These are phyloP conservation scores for Alternaria ethzedia DNA, from an alignment of 2,329 filamentous ascomycete species.

Conservation along the genomic window DNA sequence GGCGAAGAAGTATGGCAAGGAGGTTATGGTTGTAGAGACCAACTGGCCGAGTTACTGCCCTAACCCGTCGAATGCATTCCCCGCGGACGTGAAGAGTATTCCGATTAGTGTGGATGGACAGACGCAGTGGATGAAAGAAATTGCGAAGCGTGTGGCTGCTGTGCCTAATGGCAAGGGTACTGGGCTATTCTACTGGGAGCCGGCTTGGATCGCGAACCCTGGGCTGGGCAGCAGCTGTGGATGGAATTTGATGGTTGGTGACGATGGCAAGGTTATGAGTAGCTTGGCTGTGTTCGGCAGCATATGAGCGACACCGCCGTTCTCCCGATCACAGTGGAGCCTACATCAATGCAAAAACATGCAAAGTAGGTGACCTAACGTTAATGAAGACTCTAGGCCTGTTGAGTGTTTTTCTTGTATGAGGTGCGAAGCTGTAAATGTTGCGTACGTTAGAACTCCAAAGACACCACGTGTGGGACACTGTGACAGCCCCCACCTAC, in stretches of 20 bases:
- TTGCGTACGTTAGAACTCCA: neutral
- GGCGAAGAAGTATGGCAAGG: slow-evolving; percentile 67
- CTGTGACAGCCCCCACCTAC: neutral
- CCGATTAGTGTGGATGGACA: slow-evolving; percentile 70
- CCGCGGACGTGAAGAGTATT: slow-evolving; percentile 64
- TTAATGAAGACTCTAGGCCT: too few species aligned
- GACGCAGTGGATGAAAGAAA: slow-evolving; percentile 64
- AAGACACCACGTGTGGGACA: neutral
- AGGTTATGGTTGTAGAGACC: slow-evolving; percentile 72
- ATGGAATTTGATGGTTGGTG: slow-evolving; percentile 68
- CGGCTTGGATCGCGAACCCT: slow-evolving; percentile 71
- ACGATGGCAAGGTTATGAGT: slow-evolving; percentile 60
- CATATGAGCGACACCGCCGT: slow-evolving; percentile 36
- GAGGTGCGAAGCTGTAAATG: slow-evolving; percentile 6
- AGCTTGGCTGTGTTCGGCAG: slow-evolving; percentile 63
- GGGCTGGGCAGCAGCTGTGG: slow-evolving; percentile 69
- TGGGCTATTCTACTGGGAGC: slow-evolving; percentile 77
- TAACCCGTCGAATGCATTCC: slow-evolving; percentile 64
- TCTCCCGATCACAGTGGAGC: too few species aligned
- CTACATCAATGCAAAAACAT: too few species aligned
- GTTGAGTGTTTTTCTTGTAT: too few species aligned
- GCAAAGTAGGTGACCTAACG: too few species aligned
- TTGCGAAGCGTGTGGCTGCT: slow-evolving; percentile 63
- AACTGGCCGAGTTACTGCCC: slow-evolving; percentile 73
- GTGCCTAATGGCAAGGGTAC: slow-evolving; percentile 58